Evolutionary conservation across 73 alveolate species (phyloP), one percentile per base, ranked within the genome.

Genomic region (Tetrahymena borealis): DNA sequence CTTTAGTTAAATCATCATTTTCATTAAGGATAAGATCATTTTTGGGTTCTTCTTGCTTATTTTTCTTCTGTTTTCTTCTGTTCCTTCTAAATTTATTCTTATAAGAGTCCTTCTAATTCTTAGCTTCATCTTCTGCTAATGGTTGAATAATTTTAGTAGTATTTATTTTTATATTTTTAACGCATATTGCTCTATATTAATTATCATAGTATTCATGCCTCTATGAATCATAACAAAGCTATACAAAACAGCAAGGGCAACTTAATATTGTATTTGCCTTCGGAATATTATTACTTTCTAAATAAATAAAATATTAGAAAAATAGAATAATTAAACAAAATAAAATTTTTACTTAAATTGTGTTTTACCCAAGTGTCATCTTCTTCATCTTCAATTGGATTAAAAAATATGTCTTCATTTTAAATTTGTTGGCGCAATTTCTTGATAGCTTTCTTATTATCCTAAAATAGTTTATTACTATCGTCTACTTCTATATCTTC

Each of bases 351-450:
- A 32, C 78, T 41, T 32, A 40, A 91, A 37, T 91, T 91, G 13
- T 91, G 32, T 32, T 32, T 91, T 15, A 93, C 93, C 90, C 78
- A 93, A 40, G 33, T 37, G 40, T 93, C 93, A 85, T 93, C 91
- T 39, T 20, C 32, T 33, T 79, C 60, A 40, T 93, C 95, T 16
- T 78, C 92, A 24, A 93, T 78, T 13, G 95, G 95, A 93, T 93
- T 78, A 93, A 79, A 93, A 79, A 93, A 93, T 2, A 93, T 77
- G 33, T 93, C 40, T 93, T 93, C 95, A 36, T 20, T 85, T 92
- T 40, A 11, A 15, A 91, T 32, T 91, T 91, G 18, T 41, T 93
- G 31, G 36, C 91, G 78, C 20, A 43, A 78, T 13, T 93, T 79
- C 32, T 93, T 40, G 32, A 39, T 79, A 11, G 90, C 43, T 32